phyloP scores from a whole-genome alignment of 2,329 filamentous ascomycete genomes.

The Westerdykella aurantiaca region DNA sequence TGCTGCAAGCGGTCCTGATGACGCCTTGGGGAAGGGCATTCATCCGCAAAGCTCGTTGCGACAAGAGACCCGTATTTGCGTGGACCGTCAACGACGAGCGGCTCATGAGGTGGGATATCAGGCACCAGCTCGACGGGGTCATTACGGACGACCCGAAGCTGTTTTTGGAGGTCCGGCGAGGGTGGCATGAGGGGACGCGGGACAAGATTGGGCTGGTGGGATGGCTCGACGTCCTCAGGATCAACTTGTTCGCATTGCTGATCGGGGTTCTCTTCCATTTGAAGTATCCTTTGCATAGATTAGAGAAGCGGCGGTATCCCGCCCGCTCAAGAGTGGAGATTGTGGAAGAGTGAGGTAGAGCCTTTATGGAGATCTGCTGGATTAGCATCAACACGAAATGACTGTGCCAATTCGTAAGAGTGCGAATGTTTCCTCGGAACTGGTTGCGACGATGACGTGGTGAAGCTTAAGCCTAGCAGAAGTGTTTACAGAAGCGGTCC shows the following conservation, averaged over 20 bases:
- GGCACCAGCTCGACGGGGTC: slow-evolving; percentile 65
- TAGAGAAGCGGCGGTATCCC: slow-evolving; percentile 14
- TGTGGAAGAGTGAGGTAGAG: slow-evolving; percentile 1
- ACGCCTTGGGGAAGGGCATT: slow-evolving; percentile 63
- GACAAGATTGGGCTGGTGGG: slow-evolving; percentile 23
- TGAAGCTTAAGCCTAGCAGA: no score
- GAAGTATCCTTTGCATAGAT: slow-evolving; percentile 18
- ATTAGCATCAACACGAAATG: background rate
- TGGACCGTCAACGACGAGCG: slow-evolving; percentile 83
- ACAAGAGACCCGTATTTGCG: slow-evolving; percentile 58
- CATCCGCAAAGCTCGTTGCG: slow-evolving; percentile 53
- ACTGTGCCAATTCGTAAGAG: no score
- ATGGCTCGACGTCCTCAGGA: slow-evolving; percentile 27
- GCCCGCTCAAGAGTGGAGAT: slow-evolving; percentile 9
- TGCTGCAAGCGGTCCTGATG: slow-evolving; percentile 63
- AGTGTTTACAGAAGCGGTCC: slow-evolving; percentile 3
- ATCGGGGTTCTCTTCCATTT: slow-evolving; percentile 29
- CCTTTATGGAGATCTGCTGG: background rate
- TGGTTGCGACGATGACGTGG: no score
- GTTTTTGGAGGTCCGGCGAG: slow-evolving; percentile 54
- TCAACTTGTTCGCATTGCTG: slow-evolving; percentile 31
- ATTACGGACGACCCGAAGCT: slow-evolving; percentile 76
- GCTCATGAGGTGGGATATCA: slow-evolving; percentile 77
- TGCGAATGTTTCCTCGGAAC: no score
- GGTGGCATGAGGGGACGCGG: slow-evolving; percentile 36